phyloP scores from a whole-genome alignment of 1,139 yeast species.

The Spencermartinsiella ligniputridi region DNA sequence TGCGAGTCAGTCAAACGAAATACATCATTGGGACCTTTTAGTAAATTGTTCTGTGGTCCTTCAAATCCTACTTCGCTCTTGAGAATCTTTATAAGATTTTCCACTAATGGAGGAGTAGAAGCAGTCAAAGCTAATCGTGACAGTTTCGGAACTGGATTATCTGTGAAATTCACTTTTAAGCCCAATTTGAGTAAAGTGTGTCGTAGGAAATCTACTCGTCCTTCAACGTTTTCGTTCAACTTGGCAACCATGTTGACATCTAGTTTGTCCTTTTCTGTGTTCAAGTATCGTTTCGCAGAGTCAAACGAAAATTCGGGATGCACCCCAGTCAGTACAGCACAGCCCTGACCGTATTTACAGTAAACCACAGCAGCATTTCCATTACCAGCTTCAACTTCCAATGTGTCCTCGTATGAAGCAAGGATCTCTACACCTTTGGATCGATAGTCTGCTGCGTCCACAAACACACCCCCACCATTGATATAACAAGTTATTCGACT shows the following conservation, averaged over 20 bases:
- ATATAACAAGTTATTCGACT: constrained; percentile 41
- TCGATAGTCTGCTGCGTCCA: constrained; percentile 57
- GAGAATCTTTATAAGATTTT: constrained; percentile 33
- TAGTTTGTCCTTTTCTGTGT: constrained; percentile 22
- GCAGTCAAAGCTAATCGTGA: constrained; percentile 58
- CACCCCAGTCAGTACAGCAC: constrained; percentile 73
- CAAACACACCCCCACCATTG: constrained; percentile 88
- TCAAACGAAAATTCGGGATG: constrained; percentile 74
- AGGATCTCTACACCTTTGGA: constrained; percentile 53
- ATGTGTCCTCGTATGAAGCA: constrained; percentile 54
- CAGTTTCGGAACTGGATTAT: constrained; percentile 54
- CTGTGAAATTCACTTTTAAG: constrained; percentile 51
- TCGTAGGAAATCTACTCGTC: constrained; percentile 53
- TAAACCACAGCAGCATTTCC: constrained; percentile 55
- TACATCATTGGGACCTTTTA: constrained; percentile 52
- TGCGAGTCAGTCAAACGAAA: constrained; percentile 20
- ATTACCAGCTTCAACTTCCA: constrained; percentile 41
- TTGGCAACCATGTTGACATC: constrained; percentile 38
- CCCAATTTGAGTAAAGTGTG: constrained; percentile 58
- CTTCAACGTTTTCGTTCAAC: constrained; percentile 43
- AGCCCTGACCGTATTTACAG: constrained; percentile 68
- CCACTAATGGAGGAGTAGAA: constrained; percentile 23
- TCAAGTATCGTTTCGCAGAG: constrained; percentile 16
- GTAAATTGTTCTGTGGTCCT: constrained; percentile 38
- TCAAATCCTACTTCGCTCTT: constrained; percentile 40